Conservation (phyloP, 768 basidiomycete genomes). For the Trametes cingulata region DNA sequence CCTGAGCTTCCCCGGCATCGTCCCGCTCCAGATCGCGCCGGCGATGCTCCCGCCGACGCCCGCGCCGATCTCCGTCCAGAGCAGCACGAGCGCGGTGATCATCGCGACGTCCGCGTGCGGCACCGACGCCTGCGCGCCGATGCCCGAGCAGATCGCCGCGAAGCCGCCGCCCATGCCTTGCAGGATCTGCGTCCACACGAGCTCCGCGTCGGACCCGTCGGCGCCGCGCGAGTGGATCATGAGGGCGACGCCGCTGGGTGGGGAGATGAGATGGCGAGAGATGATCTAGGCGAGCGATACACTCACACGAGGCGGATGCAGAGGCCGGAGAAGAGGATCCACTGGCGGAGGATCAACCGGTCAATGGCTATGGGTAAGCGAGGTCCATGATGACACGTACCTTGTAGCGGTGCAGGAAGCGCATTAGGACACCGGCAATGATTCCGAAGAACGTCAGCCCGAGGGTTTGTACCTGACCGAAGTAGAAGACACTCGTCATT, state of each 20-base stretch:
- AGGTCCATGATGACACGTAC: neutral
- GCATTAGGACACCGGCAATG: constrained; percentile 48
- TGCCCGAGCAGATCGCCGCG: constrained; percentile 43
- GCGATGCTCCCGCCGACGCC: constrained; percentile 42
- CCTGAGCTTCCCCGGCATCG: constrained; percentile 28
- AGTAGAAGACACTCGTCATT: constrained; percentile 38
- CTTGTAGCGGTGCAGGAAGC: constrained; percentile 48
- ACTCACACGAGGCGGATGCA: constrained; percentile 29
- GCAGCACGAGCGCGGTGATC: constrained; percentile 44
- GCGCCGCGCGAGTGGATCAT: constrained; percentile 30
- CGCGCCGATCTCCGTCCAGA: constrained; percentile 46
- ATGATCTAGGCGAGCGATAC: neutral
- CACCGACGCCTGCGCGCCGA: constrained; percentile 47
- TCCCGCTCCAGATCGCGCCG: constrained; percentile 25
- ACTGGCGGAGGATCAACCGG: constrained; percentile 14
- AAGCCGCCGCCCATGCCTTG: constrained; percentile 54
- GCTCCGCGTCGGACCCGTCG: constrained; percentile 31
- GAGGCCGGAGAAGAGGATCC: constrained; percentile 42
- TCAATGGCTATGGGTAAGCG: neutral
- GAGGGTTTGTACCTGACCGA: constrained; percentile 42
- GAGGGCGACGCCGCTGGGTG: constrained; percentile 30
- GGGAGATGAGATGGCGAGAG: neutral
- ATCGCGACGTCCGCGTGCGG: constrained; percentile 49
- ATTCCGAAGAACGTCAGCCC: constrained; percentile 50
- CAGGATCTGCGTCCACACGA: constrained; percentile 50